Evolutionary conservation across 345 rosid genomes (phyloP), one percentile per base, ranked within the genome.

Genomic region (Excoecaria agallocha): DNA sequence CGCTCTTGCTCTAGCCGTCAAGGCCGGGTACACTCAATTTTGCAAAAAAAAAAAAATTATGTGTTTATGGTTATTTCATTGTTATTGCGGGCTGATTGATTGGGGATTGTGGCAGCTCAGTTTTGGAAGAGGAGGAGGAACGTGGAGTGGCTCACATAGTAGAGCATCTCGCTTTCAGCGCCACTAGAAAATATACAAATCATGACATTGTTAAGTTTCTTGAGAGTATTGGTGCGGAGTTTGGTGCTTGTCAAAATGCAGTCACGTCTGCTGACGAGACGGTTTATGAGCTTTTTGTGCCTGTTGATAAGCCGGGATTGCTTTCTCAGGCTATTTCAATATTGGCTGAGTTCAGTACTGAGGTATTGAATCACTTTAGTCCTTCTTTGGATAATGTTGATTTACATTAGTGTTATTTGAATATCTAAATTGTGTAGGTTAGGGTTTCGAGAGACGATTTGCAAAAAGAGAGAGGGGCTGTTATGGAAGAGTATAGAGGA

Each of bases 211-310:
- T 94, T 58, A 94, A 88, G 78, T 94, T 94, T 81, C 86, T 94
- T 17, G 98, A 91, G 82, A 94, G 98, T 77, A 80, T 91, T 25
- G 98, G 98, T 56, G 97, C 98, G 1, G 97, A 94, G 81, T 94
- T 94, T 67, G 98, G 98, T 38, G 93, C 98, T 20, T 90, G 98
- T 82, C 98, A 94, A 72, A 94, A 94, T 85, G 98, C 96, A 12
- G 84, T 85, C 61, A 94, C 98, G 7, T 88, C 97, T n/a, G 81
- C 96, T 52, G 98, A 90, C 73, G 96, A 94, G 81, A 94, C 97
- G 16, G 86, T 94, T 2, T 94, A 94, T 12, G 98, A 94, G 79
- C 76, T 91, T 84, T 85, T 91, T 79, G 97, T 94, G 64, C 98
- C 98, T 15, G 88, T 94, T 69, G 98, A 94, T 87, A 94, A 83